A percentile compares a stretch with the other conserved stretches of the same genome.
Conservation (phyloP, 805 yeast species). For the Sugiyamaella valdiviana region DNA sequence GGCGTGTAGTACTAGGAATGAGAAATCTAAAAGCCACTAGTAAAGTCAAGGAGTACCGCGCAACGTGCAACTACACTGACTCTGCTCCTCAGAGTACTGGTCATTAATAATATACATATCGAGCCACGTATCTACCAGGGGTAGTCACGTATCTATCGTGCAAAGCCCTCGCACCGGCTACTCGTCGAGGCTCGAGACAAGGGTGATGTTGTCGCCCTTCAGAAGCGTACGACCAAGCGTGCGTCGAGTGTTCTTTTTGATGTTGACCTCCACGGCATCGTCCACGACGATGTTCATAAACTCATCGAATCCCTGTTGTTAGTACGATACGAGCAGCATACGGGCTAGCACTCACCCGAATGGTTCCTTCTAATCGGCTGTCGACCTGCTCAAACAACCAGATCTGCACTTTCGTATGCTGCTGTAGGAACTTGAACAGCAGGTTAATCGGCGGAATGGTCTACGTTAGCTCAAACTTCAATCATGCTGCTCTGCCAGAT, state of each 20-base stretch:
- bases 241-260: constrained; percentile 45
- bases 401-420: constrained; percentile 68
- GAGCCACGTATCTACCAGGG: too few species aligned
- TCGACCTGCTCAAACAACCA: constrained; percentile 88
- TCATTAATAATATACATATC: background rate
- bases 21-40: too few species aligned
- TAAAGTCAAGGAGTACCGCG: background rate
- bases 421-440: constrained; percentile 79
- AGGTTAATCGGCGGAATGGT: constrained; percentile 84
- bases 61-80: background rate
- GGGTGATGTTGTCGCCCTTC: constrained; percentile 90
- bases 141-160: background rate
- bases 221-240: constrained; percentile 53
- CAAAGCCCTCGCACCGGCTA: constrained; percentile 4
- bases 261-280: constrained; percentile 56
- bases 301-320: constrained; percentile 80
- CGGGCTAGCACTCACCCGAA: constrained; percentile 36
- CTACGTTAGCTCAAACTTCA: background rate
- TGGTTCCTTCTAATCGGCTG: constrained; percentile 70
- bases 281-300: constrained; percentile 80
- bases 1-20: too few species aligned
- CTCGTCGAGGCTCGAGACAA: constrained; percentile 44
- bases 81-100: background rate
- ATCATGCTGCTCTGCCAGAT: background rate
- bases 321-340: background rate